phyloP scores from a whole-genome alignment of 805 yeast species.

The Wickerhamiella alocasiicola region DNA sequence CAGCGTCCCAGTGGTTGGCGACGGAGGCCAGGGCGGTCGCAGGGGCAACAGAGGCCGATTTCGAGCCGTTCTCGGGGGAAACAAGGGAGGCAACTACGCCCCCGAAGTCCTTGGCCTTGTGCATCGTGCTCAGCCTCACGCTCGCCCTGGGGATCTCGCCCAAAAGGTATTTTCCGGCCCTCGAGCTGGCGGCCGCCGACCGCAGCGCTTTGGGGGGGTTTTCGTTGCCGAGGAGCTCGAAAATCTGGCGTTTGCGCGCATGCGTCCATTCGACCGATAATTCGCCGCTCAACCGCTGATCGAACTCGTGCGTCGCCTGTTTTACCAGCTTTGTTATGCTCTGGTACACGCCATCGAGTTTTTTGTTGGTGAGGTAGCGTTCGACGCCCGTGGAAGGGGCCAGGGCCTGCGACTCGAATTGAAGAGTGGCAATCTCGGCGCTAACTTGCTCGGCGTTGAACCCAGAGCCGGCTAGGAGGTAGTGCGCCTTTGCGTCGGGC shows the following conservation, averaged over 20 bases:
- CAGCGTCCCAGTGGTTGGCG: constrained; percentile 37
- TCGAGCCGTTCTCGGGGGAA: too few relatives aligned
- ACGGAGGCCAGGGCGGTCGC: constrained; percentile 31
- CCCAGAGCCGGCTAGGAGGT: constrained; percentile 80
- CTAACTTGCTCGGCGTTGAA: constrained; percentile 76
- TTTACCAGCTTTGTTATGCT: constrained; percentile 72
- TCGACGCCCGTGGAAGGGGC: constrained; percentile 39
- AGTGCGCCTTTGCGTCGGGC: constrained; percentile 45
- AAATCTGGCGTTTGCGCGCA: constrained; percentile 52
- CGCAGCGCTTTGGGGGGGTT: constrained; percentile 62
- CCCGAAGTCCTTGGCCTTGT: constrained; percentile 9
- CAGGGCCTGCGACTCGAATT: constrained; percentile 25
- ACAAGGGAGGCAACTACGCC: not conserved
- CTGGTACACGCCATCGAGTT: constrained; percentile 68
- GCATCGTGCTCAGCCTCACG: constrained; percentile 20
- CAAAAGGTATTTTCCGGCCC: constrained; percentile 3
- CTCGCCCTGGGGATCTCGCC: constrained; percentile 7
- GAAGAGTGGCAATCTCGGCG: constrained; percentile 33
- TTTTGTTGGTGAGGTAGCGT: constrained; percentile 49
- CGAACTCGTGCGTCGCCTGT: constrained; percentile 73
- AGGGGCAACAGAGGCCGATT: not conserved
- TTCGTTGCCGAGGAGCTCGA: constrained; percentile 51
- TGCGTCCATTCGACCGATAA: constrained; percentile 75
- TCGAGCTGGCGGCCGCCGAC: constrained; percentile 23
- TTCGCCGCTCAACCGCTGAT: constrained; percentile 56